phyloP scores from a whole-genome alignment of 2,329 filamentous ascomycete genomes.

The Aureobasidium sp. region DNA sequence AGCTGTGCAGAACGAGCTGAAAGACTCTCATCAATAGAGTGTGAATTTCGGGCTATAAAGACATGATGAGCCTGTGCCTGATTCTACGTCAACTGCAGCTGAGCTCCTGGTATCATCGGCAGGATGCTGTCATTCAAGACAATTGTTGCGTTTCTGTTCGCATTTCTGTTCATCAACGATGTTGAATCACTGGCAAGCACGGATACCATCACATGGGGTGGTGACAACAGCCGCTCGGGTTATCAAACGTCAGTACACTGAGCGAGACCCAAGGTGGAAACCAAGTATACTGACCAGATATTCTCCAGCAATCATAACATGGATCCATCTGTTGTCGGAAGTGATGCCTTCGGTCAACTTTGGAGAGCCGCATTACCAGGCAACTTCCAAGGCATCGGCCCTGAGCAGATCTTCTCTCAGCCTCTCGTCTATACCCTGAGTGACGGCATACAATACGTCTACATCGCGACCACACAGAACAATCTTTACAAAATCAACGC shows the following conservation, averaged over 20 bases:
- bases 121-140: background rate
- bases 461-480: conserved; percentile 51
- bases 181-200: conserved; percentile 26
- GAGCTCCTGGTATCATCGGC: background rate
- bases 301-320: conserved; percentile 49
- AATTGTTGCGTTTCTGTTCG: background rate
- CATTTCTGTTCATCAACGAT: background rate
- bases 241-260: conserved; percentile 15
- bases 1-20: too few relatives aligned
- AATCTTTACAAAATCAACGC: conserved; percentile 52
- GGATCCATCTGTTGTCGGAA: conserved; percentile 52
- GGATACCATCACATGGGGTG: conserved; percentile 55
- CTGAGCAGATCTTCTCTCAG: conserved; percentile 48
- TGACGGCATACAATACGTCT: conserved; percentile 36
- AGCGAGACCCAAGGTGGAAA: too few relatives aligned
- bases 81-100: too few relatives aligned
- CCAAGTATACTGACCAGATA: background rate
- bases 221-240: conserved; percentile 27
- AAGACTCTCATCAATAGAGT: too few relatives aligned
- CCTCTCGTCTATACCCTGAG: conserved; percentile 47
- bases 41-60: too few relatives aligned
- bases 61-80: too few relatives aligned
- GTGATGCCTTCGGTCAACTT: conserved; percentile 48
- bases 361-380: conserved; percentile 49
- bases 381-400: conserved; percentile 39